Evolutionary conservation across 2,329 filamentous ascomycete species (phyloP), one percentile per base, ranked within the genome.

Genomic region (Aureobasidium leucospermi): DNA sequence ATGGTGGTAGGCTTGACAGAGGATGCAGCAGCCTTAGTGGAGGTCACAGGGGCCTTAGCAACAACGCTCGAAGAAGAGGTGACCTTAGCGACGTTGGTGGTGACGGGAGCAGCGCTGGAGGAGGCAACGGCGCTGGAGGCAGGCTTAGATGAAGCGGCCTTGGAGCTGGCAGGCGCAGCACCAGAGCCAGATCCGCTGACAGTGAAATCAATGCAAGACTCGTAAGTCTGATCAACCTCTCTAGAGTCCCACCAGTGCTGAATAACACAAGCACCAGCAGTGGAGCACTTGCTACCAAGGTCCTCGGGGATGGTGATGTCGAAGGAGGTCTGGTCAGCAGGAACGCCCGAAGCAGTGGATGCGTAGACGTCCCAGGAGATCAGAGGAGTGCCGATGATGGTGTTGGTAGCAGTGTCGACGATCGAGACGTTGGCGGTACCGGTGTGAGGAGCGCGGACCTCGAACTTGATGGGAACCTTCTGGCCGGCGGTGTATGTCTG

Each of bases 241-340:
- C 71, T 65, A 15, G 82, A 81, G 62, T 83, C 76, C 83, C 83
- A 86, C 70, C 76, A 85, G 82, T 83, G 85, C 70, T 86, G 83
- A 47, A 86, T 75, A 3, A 81, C 80, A 66, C 80, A 80, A 60
- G 72, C 70, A 43, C 82, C 82, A 19, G 77, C 75, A 10, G 70
- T 75, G 39, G 75, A 67, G 66, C 79, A 81, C 63, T 78, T 67
- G 61, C 66, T 68, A 60, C 73, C 74, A 47, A 83, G 70, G 64
- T 79, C 74, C 38, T 67, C 65, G 5, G 81, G 82, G 65, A 85
- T 80, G 58, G 77, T 83, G 68, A 85, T 71, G 63, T 71, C 72
- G 72, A 83, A 84, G 48, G 70, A 69, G 59, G 74, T 77, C 69
- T 83, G 73, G 62, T 77, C 72, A 10, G 68, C 67, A 1, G 74